Percentiles rank a stretch among this genome's conserved stretches.
phyloP scores from a whole-genome alignment of 2,329 filamentous ascomycete genomes.

The Periglandula ipomoeae region DNA sequence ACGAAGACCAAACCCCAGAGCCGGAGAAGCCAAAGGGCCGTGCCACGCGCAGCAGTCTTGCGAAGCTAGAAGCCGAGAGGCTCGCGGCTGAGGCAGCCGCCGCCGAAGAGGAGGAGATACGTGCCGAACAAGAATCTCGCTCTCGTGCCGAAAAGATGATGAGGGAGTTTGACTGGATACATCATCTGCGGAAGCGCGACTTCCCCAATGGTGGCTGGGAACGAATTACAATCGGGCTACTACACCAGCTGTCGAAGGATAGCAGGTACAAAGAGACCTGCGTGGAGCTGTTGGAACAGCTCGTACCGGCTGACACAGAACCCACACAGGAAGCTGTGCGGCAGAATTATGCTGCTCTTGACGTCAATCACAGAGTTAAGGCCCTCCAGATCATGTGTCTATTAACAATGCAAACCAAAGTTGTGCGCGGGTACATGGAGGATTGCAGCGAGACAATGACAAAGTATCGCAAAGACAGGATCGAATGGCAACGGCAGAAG shows the following conservation, averaged over 20 bases:
- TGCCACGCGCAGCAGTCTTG: conserved; percentile 77
- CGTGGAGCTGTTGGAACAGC: conserved; percentile 67
- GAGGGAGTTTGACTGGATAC: conserved; percentile 70
- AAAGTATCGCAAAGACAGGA: conserved; percentile 87
- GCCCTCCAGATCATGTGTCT: conserved; percentile 80
- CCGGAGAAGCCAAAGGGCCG: conserved; percentile 57
- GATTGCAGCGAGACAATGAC: conserved; percentile 94
- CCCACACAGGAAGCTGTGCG: conserved; percentile 67
- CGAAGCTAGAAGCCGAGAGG: conserved; percentile 67
- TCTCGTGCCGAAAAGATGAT: conserved; percentile 73
- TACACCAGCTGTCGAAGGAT: conserved; percentile 75
- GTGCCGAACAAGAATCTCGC: conserved; percentile 38
- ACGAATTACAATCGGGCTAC: conserved; percentile 73
- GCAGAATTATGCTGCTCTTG: conserved; percentile 62
- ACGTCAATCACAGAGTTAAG: conserved; percentile 74
- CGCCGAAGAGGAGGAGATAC: conserved; percentile 38
- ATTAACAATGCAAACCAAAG: conserved; percentile 77
- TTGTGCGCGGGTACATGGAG: conserved; percentile 80
- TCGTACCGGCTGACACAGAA: conserved; percentile 71
- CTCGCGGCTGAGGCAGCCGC: conserved; percentile 51
- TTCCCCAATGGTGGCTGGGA: conserved; percentile 89
- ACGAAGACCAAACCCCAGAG: conserved; percentile 51
- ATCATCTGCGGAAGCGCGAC: conserved; percentile 71
- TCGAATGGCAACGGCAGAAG: conserved; percentile 76
- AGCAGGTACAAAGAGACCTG: conserved; percentile 61